A percentile compares a stretch with the other conserved stretches of the same genome.
Conservation (phyloP, 2,329 filamentous ascomycete genomes). For the Epichloe hybrida region DNA sequence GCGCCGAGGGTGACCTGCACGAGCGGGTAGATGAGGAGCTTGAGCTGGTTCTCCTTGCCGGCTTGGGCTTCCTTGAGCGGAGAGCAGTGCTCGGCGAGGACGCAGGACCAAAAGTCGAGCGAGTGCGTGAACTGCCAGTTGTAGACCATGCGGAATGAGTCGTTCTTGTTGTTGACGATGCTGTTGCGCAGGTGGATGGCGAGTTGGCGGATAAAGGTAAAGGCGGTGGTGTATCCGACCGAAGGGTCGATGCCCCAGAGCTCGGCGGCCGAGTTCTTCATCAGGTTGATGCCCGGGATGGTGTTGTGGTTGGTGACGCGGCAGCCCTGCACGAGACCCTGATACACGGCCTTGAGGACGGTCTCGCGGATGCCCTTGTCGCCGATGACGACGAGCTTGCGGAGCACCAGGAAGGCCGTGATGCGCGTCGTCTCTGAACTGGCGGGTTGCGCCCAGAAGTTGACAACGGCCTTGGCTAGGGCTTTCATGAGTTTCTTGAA, state of each 20-base stretch:
- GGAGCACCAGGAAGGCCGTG: constrained; percentile 80
- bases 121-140: constrained; percentile 99
- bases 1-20: constrained; percentile 93
- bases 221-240: constrained; percentile 89
- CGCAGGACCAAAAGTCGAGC: constrained; percentile 95
- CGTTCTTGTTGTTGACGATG: constrained; percentile 94
- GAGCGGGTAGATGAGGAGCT: constrained; percentile 87
- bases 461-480: constrained; percentile 70
- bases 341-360: constrained; percentile 82
- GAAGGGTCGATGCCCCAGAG: constrained; percentile 85
- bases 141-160: constrained; percentile 91
- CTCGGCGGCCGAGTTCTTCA: constrained; percentile 99
- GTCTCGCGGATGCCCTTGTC: constrained; percentile 82
- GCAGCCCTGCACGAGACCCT: constrained; percentile 81
- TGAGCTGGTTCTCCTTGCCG: constrained; percentile 70
- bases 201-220: constrained; percentile 91
- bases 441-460: constrained; percentile 80
- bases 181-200: constrained; percentile 90
- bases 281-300: constrained; percentile 83
- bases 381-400: constrained; percentile 71
- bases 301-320: constrained; percentile 85
- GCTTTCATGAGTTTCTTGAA: constrained; percentile 91
- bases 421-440: constrained; percentile 78
- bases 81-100: constrained; percentile 82
- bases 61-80: constrained; percentile 66